Evolutionary conservation across 257 asterid genomes (phyloP), one percentile per base, ranked within the genome.

Genomic region (Fraxinus anomala): DNA sequence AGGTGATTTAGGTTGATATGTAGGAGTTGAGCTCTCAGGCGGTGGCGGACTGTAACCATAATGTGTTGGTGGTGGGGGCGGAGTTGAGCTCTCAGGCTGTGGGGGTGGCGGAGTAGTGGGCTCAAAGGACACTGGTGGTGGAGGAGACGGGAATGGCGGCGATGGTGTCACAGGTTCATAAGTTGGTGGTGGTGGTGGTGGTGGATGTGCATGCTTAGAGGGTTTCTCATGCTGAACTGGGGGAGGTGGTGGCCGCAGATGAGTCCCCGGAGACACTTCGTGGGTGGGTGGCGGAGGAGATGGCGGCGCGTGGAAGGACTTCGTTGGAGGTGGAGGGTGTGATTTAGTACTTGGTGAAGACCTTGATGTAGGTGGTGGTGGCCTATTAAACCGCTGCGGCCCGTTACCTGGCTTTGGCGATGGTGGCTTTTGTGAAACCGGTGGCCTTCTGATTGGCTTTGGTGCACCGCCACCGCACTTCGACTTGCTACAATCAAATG

Each of bases 281-380:
- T 82, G 86, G 70, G 82, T 82, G 1, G 90, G 86, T 10, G 85
- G 82, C 30, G 77, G 70, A 24, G 88, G 83, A 4, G 73, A 86
- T 12, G 82, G n/a, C 80, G 13, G 19, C 16, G 49, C 6, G 14
- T 34, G 12, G 47, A n/a, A 13, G 10, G 42, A 37, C 12, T 14
- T 31, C 12, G 23, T 37, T 24, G 73, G 47, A 16, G 47, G 8
- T 26, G 42, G 77, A 11, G 88, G 83, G 3, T 72, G 88, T 6
- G 84, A 28, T 80, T 3, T 24, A 6, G 19, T 23, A 28, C 0
- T 19, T 36, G 26, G 49, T 1, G 73, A 17, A 7, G 47, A 39
- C 28, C 26, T 34, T 33, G 47, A 36, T 10, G 73, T 36, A 16
- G 73, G 40, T 37, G 40, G 11, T 37, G 40, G 78, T 11, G 72